Conservation (phyloP, 2,329 filamentous ascomycete species). For the Venturia nashicola region DNA sequence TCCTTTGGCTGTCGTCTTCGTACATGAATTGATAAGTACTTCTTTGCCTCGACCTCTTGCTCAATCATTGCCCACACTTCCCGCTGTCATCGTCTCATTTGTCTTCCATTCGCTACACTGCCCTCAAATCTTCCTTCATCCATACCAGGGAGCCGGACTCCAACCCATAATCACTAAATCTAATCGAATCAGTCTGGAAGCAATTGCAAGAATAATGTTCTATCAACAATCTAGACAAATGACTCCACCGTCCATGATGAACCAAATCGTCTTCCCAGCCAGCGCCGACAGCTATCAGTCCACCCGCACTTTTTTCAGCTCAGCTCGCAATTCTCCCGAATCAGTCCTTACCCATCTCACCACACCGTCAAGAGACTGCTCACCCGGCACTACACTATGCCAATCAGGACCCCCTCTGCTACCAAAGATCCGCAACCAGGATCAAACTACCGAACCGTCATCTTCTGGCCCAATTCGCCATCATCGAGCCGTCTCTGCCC, state of each 20-base stretch:
- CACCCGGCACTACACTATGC: background rate
- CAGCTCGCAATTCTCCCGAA: slow-evolving; percentile 29
- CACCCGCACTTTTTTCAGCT: slow-evolving; percentile 35
- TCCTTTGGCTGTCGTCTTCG: slow-evolving; percentile 6
- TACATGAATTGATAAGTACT: slow-evolving; percentile 7
- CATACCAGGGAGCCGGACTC: slow-evolving; percentile 31
- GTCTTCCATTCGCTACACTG: slow-evolving; percentile 22
- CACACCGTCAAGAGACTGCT: slow-evolving; percentile 1
- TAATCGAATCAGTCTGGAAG: slow-evolving; percentile 25
- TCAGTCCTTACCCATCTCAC: slow-evolving; percentile 7
- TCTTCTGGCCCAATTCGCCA: slow-evolving; percentile 42
- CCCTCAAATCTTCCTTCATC: slow-evolving; percentile 16
- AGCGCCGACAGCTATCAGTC: slow-evolving; percentile 20
- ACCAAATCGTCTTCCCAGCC: slow-evolving; percentile 23
- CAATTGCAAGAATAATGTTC: slow-evolving; percentile 24
- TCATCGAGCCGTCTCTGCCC: slow-evolving; percentile 41
- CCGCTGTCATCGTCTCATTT: slow-evolving; percentile 18
- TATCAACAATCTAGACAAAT: slow-evolving; percentile 24
- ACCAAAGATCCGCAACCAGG: slow-evolving; percentile 76
- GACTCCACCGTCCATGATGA: slow-evolving; percentile 30
- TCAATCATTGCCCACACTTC: slow-evolving; percentile 16
- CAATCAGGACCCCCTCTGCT: slow-evolving; percentile 56
- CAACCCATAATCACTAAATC: slow-evolving; percentile 23
- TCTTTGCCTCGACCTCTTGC: slow-evolving; percentile 5
- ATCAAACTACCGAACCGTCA: slow-evolving; percentile 59